Percentiles rank a stretch among this genome's conserved stretches.
Conservation (phyloP, 352 stramenopile genomes). For the Aphanomyces stellatus region DNA sequence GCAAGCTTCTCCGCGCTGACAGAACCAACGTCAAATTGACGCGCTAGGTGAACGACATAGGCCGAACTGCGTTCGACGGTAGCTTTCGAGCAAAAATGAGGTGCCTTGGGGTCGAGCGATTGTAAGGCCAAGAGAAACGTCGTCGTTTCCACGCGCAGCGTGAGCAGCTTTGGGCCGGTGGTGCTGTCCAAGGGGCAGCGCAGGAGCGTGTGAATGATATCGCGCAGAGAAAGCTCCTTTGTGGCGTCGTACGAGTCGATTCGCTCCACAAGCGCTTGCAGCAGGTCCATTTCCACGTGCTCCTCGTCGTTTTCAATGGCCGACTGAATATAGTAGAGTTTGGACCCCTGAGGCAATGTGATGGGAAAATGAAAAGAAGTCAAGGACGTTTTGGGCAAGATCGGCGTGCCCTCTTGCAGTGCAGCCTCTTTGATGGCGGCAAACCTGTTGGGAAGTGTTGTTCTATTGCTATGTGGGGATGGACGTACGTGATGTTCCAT, state of each 20-base stretch:
- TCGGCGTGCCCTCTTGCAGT: neutral
- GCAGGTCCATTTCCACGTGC: neutral
- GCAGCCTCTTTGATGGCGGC: conserved; percentile 2
- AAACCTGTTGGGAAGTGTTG: conserved; percentile 1
- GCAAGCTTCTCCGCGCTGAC: conserved; percentile 2
- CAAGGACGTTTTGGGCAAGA: no score
- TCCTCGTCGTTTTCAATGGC: neutral
- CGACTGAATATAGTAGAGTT: neutral
- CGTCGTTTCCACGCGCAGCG: neutral
- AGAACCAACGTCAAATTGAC: neutral
- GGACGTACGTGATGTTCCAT: conserved; percentile 11
- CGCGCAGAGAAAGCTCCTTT: neutral
- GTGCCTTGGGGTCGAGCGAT: neutral
- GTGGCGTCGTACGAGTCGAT: neutral
- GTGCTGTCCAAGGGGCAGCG: neutral
- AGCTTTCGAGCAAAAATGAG: neutral
- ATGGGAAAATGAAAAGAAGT: neutral
- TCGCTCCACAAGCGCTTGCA: neutral
- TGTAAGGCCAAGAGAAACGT: neutral
- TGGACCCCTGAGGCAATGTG: neutral
- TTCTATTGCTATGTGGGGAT: neutral
- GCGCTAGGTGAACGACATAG: neutral
- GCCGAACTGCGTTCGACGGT: neutral
- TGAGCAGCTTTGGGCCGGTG: neutral
- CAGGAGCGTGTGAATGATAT: neutral